These are phyloP conservation scores for Phlebopus sp. DNA, from an alignment of 1,284 basidiomycete species.

Conservation along the genomic window DNA sequence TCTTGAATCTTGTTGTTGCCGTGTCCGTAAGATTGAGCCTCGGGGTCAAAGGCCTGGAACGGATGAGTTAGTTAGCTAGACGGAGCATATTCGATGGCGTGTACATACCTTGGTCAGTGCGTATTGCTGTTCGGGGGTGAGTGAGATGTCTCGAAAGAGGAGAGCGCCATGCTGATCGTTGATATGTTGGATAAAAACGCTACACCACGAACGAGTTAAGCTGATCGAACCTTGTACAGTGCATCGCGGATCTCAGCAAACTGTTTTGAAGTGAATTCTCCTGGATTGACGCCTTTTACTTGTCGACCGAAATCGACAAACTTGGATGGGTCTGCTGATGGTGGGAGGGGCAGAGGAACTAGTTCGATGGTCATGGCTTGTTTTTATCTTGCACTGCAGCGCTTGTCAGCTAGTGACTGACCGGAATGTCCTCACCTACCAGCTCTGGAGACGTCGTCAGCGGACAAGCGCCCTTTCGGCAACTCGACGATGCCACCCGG, in stretches of 20 bases:
- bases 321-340: slow-evolving; percentile 54
- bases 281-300: slow-evolving; percentile 61
- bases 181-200: slow-evolving; percentile 48
- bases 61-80: slow-evolving; percentile 5
- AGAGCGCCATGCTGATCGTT: slow-evolving; percentile 64
- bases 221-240: slow-evolving; percentile 59
- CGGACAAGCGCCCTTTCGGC: too few species aligned
- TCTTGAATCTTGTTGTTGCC: slow-evolving; percentile 80
- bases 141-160: slow-evolving; percentile 65
- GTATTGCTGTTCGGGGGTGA: slow-evolving; percentile 83
- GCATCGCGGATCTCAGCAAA: slow-evolving; percentile 59
- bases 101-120: slow-evolving; percentile 69
- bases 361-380: slow-evolving; percentile 55
- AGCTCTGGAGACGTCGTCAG: too few species aligned
- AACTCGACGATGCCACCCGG: too few species aligned
- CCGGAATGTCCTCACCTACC: not conserved
- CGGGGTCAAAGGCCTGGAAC: slow-evolving; percentile 67
- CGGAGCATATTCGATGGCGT: not conserved
- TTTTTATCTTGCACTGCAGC: not conserved
- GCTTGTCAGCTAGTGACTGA: slow-evolving; percentile 1
- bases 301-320: slow-evolving; percentile 65
- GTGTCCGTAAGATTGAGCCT: slow-evolving; percentile 74
- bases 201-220: slow-evolving; percentile 22
- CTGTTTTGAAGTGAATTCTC: slow-evolving; percentile 49
- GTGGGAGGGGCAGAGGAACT: slow-evolving; percentile 54